Base-by-base conservation (phyloP, 2,329 filamentous ascomycete species). In the Penicillium nordicum region DNA sequence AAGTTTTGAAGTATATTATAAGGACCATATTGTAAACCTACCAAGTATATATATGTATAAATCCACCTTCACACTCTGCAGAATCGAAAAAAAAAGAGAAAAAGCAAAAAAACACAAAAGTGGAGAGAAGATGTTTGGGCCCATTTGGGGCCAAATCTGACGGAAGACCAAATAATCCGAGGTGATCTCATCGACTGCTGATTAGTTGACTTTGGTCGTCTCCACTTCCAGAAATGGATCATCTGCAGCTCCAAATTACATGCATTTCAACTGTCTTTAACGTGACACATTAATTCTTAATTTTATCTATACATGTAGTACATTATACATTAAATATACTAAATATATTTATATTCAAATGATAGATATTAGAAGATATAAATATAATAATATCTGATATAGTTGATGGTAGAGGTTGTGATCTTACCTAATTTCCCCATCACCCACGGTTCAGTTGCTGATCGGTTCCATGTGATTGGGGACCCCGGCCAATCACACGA, bases 181-280 rank as follows among this genome's bases (percentile, higher is more conserved):
- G 18, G 58, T 60, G 58, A 60, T 60, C 57, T 60, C 58, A 60
- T 58, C 36, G 44, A 58, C 44, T 25, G 36, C 27, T 44, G 44
- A 36, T 47, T 47, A 37, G 45, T 21, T 14, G 18, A 36, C 34
- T 37, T 21, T 38, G 3, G 6, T n/a, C 36, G 36, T 44, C 40
- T 51, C 49, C 49, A 51, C 49, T 46, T 8, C 9, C 16, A 18
- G 25, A 43, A 43, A 43, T 27, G 44, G 44, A 34, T 46, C 41
- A 29, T 16, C 44, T 46, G 44, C 43, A 32, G 30, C 30, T 11
- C 12, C 23, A 23, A 42, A 42, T 34, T 46, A 18, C 29, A 45
- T 18, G 14, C 40, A 41, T 21, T 38, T 38, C 9, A 38, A 16
- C 21, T 36, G 16, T 5, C 41, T 43, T 27, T 12, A 43, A 43